A percentile compares a stretch with the other conserved stretches of the same genome.
These are phyloP conservation scores for Acanthamoeba castellanii DNA, from an alignment of 208 protist genomes.

Conservation along the genomic window DNA sequence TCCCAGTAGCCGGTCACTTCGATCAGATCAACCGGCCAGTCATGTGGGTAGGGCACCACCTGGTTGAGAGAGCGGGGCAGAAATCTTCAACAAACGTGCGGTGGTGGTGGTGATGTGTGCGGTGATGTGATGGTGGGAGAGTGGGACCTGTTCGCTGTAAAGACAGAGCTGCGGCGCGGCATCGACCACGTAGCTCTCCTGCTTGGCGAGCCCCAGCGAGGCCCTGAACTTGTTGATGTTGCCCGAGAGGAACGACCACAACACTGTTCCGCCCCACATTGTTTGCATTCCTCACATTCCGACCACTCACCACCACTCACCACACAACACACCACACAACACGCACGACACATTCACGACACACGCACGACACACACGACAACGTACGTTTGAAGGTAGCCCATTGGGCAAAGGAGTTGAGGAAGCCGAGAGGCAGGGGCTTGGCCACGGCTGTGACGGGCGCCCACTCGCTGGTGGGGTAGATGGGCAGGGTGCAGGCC, in stretches of 20 bases:
- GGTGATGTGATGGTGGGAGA: not conserved
- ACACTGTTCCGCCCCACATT: not conserved
- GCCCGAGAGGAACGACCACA: constrained; percentile 30
- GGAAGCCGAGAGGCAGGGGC: not conserved
- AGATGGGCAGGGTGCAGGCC: constrained; percentile 30
- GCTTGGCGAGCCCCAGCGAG: not conserved
- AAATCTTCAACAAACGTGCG: not conserved
- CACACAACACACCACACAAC: no score
- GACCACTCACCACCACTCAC: no score
- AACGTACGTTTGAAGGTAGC: constrained; percentile 9
- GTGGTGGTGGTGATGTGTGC: not conserved
- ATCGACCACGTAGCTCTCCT: constrained; percentile 19
- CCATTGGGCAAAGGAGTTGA: constrained; percentile 27
- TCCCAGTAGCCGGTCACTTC: constrained; percentile 80
- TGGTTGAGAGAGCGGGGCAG: not conserved
- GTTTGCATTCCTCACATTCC: not conserved
- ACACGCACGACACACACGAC: not conserved
- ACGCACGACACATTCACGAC: no score
- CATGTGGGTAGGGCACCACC: constrained; percentile 75
- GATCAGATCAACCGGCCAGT: constrained; percentile 80
- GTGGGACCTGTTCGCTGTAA: not conserved
- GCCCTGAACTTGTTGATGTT: constrained; percentile 32
- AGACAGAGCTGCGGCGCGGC: constrained; percentile 21
- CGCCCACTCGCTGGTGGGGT: constrained; percentile 7
- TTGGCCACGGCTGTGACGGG: not conserved